A percentile compares a stretch with the other conserved stretches of the same genome.
These are phyloP conservation scores for Lomentospora prolificans DNA, from an alignment of 2,329 filamentous ascomycete species.

Conservation along the genomic window DNA sequence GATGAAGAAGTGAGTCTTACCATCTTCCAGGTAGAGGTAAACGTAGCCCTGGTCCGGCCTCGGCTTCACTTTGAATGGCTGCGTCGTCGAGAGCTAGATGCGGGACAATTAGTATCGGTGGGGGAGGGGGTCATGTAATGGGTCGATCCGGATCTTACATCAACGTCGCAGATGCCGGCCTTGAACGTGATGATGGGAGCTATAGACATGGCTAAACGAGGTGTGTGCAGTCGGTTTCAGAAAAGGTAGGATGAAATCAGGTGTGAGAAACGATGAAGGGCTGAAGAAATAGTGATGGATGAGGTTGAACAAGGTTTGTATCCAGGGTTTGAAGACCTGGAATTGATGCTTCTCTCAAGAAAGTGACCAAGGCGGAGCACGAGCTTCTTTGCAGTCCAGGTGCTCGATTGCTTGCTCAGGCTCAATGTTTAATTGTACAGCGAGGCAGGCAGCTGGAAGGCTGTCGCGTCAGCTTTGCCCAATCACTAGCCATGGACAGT, in stretches of 20 bases:
- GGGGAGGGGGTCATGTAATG: not conserved
- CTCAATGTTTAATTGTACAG: not conserved
- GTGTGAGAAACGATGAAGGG: too few species aligned
- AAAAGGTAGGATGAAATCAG: too few species aligned
- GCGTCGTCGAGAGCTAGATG: slow-evolving; percentile 20
- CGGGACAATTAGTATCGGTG: not conserved
- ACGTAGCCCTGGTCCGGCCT: slow-evolving; percentile 71
- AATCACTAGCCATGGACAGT: not conserved
- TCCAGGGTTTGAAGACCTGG: not conserved
- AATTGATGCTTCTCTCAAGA: not conserved
- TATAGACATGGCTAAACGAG: slow-evolving; percentile 58
- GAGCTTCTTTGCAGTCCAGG: not conserved
- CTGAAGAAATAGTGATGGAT: not conserved
- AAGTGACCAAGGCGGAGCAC: too few species aligned
- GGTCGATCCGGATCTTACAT: slow-evolving; percentile 45
- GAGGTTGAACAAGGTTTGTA: not conserved
- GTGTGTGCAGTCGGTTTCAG: not conserved
- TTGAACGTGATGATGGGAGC: slow-evolving; percentile 90
- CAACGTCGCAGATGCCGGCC: slow-evolving; percentile 78
- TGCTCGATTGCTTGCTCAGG: not conserved
- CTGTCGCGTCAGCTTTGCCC: slow-evolving; percentile 6
- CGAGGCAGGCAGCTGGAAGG: slow-evolving; percentile 3
- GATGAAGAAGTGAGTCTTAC: slow-evolving; percentile 27
- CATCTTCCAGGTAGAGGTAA: slow-evolving; percentile 89
- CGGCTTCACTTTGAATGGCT: slow-evolving; percentile 64